These are phyloP conservation scores for Isatis tinctoria DNA, from an alignment of 345 rosid genomes.

Conservation along the genomic window DNA sequence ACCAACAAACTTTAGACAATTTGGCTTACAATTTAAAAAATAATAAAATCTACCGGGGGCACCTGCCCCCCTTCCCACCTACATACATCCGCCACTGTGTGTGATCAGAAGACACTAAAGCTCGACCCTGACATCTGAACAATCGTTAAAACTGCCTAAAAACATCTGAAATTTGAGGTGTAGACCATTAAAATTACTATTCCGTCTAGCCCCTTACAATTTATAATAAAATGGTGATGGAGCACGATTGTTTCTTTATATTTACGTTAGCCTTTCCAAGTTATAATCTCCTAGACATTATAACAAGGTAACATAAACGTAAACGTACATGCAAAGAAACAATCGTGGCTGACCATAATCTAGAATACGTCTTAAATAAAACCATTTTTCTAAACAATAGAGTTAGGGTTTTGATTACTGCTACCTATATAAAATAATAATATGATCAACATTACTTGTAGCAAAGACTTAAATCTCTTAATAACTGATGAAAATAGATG, in stretches of 20 bases:
- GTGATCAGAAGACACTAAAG: not conserved
- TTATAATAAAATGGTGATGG: not conserved
- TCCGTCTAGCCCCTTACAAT: not conserved
- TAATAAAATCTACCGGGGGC: too few species aligned
- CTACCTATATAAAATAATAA: not conserved
- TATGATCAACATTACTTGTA: not conserved
- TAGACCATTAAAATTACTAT: not conserved
- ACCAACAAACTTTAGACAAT: too few species aligned
- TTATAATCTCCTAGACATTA: not conserved
- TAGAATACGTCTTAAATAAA: not conserved
- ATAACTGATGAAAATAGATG: conserved; percentile 43
- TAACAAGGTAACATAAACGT: not conserved
- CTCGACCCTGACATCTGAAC: not conserved
- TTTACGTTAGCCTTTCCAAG: not conserved
- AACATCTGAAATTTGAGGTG: not conserved
- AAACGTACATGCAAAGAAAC: not conserved
- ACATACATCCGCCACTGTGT: too few species aligned
- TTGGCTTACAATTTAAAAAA: too few species aligned
- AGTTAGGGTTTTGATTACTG: not conserved
- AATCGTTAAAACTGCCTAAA: not conserved
- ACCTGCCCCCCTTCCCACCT: too few species aligned
- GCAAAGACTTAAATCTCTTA: not conserved
- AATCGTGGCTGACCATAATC: not conserved
- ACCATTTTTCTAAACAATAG: not conserved
- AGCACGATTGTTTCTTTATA: not conserved